These are phyloP conservation scores for Urtica urens DNA, from an alignment of 306 rosid species.

Conservation along the genomic window DNA sequence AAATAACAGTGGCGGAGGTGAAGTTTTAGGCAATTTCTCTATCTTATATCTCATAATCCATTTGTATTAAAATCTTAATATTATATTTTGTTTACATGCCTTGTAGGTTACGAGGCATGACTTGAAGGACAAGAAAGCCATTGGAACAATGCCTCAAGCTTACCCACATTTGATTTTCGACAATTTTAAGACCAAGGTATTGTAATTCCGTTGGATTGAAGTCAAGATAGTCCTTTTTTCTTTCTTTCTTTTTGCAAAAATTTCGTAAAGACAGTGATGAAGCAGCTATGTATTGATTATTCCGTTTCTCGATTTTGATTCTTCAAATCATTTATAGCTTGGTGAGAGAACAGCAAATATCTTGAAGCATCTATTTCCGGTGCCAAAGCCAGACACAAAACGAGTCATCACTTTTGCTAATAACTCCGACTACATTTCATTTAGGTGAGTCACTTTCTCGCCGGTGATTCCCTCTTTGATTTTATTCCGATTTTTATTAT, in stretches of 20 bases:
- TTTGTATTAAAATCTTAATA: too few species aligned
- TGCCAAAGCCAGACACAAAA: conserved; percentile 85
- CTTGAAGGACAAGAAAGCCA: conserved; percentile 62
- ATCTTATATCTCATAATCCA: too few species aligned
- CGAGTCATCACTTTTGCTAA: conserved; percentile 75
- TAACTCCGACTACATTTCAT: conserved; percentile 70
- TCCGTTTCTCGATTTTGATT: conserved; percentile 9
- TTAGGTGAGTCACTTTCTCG: conserved; percentile 45
- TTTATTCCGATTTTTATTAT: neutral
- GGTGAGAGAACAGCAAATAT: conserved; percentile 79
- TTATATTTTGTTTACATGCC: conserved; percentile 15
- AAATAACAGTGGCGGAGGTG: too few species aligned
- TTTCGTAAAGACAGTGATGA: too few species aligned
- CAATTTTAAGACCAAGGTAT: conserved; percentile 82
- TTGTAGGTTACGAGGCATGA: conserved; percentile 86
- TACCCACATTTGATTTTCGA: conserved; percentile 73
- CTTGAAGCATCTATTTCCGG: conserved; percentile 78
- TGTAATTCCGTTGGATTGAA: neutral
- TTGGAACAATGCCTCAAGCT: conserved; percentile 94
- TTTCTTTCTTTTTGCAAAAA: too few species aligned
- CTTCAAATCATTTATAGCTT: conserved; percentile 35
- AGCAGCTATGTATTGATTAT: neutral
- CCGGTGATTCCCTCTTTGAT: neutral
- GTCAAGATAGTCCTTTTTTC: too few species aligned
- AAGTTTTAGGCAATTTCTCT: too few species aligned